Evolutionary conservation across 768 basidiomycete species (phyloP), one percentile per base, ranked within the genome.

Genomic region (Suillus sp.): DNA sequence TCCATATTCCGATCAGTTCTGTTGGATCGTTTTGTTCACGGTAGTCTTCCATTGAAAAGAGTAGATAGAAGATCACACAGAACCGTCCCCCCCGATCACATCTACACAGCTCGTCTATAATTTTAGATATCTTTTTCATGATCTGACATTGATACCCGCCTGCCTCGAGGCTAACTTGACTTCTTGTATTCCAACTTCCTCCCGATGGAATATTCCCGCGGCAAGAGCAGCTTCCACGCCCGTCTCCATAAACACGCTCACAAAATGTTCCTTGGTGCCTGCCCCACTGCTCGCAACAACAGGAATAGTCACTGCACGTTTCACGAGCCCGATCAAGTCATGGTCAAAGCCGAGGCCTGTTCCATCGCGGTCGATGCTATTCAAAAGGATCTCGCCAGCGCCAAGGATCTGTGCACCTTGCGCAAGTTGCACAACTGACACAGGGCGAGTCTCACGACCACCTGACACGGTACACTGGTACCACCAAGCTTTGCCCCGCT

Each of bases 381-480:
- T 99, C 59, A 99, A 79, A 47, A 99, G 77, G 66, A 99, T 87
- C 77, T 99, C 97, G 4, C 97, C 97, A 0, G 97, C 96, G 4
- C 97, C 97, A 18, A 99, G 85, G 45, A 74, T 74, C 74, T 97
- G 94, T n/a, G 89, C 94, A 14, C 96, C 97, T 63, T 86, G 81
- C 20, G 92, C 93, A n/a, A 99, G 86, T 76, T 99, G 89, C 25
- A 93, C 86, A 48, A 88, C 96, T 16, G 96, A 97, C 37, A 99
- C 77, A 40, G 86, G 87, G 14, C 95, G 87, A 27, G 80, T 67
- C 73, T 95, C 91, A 35, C 97, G 88, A 16, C 97, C 97, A 43
- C 97, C 96, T 1, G 89, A 92, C 54, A 98, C 92, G 13, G 97
- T 99, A 76, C 97, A 99, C 73, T 96, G 95, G 76, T 99, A 99